Evolutionary conservation across 1,139 yeast species (phyloP), one percentile per base, ranked within the genome.

Genomic region (Hanseniaspora uvarum): DNA sequence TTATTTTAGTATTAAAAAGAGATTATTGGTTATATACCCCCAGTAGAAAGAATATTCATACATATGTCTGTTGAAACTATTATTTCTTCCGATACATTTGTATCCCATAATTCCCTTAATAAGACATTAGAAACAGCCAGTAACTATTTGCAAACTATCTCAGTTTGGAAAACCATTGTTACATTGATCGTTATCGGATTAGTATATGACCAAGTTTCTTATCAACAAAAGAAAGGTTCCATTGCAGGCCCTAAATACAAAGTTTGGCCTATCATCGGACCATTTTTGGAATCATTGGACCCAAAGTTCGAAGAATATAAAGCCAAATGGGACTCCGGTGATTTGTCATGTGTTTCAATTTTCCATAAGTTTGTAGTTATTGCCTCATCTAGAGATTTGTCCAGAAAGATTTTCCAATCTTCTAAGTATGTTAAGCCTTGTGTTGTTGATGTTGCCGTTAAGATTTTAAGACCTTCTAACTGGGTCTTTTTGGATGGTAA

Each of bases 401-500:
- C 96, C 26, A 80, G 97, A 69, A 92, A 92, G 65, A 82, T 88
- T 58, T 76, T 92, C 62, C 82, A 80, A 63, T 81, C 95, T 30
- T 95, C 96, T 36, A 76, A 79, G 56, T 92, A 76, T 65, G 96
- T 87, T 57, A 88, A 88, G 68, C 98, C 98, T 7, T 92, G 98
- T 73, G 95, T 92, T 58, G 98, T 92, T 59, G 98, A 92, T 66
- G 97, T 88, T 55, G 98, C 97, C 21, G 75, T 81, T 60, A 92
- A 89, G 72, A 86, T 92, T 61, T 74, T 92, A 65, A 80, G 97
- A 70, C 96, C 97, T 46, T 76, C 92, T 52, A 92, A 89, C 73
- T 92, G 98, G 98, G 98, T 92, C 49, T 92, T 92, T 68, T 72
- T 88, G 64, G 98, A 92, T 66, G 98, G 98, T 61, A 87, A 88